Evolutionary conservation across 768 basidiomycete species (phyloP).

Genomic region (Lactifluus volemus): DNA sequence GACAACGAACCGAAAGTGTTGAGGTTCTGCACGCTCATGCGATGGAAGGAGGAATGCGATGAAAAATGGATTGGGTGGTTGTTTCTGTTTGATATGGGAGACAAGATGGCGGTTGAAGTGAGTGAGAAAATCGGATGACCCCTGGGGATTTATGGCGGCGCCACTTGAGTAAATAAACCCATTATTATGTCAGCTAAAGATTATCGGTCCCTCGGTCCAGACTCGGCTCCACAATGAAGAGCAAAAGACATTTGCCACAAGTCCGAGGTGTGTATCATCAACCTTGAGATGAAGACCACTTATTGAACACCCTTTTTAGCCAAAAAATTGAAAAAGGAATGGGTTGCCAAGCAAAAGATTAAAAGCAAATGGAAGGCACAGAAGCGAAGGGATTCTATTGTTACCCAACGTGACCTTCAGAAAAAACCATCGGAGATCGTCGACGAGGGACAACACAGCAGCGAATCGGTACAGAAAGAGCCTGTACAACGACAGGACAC

Average conservation of each 20-base stretch:
- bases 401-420: conserved; percentile 11
- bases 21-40: conserved; percentile 94
- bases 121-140: conserved; percentile 16
- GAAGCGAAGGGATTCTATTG: conserved; percentile 44
- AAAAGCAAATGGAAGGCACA: conserved; percentile 71
- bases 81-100: conserved; percentile 24
- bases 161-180: background rate
- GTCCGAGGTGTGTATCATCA: conserved; percentile 43
- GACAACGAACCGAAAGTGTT: conserved; percentile 59
- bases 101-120: conserved; percentile 22
- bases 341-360: conserved; percentile 70
- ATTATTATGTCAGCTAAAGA: conserved; percentile 2
- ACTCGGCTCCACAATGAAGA: no score
- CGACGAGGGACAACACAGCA: conserved; percentile 10
- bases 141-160: conserved; percentile 12
- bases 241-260: conserved; percentile 35
- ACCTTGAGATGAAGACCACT: background rate
- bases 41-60: conserved; percentile 42
- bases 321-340: conserved; percentile 70
- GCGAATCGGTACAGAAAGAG: background rate
- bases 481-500: background rate
- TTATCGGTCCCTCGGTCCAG: background rate
- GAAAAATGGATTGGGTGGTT: conserved; percentile 38
- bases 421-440: conserved; percentile 2
- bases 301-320: conserved; percentile 35